Evolutionary conservation across 2,329 filamentous ascomycete genomes (phyloP).

Genomic region (Ustulina deusta): DNA sequence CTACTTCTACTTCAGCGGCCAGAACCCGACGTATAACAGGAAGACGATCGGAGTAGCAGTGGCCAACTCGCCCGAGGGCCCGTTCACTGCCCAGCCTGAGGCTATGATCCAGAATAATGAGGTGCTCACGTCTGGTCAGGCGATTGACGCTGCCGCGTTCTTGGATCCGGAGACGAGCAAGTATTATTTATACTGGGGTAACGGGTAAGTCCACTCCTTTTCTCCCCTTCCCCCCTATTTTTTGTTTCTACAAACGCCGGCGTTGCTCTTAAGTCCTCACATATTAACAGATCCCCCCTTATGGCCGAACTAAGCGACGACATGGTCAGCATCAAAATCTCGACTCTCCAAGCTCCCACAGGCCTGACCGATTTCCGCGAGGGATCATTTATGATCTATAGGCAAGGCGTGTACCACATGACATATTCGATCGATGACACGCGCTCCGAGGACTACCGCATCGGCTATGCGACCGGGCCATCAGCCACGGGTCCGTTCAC

Average conservation of each 20-base stretch:
- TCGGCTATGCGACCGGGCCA: constrained; percentile 59
- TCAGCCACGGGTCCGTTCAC: constrained; percentile 58
- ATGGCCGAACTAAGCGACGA: constrained; percentile 59
- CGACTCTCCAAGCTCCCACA: constrained; percentile 50
- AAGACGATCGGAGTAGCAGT: constrained; percentile 73
- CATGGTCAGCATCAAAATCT: constrained; percentile 58
- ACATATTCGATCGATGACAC: constrained; percentile 64
- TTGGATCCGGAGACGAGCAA: constrained; percentile 68
- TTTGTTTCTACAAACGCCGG: background rate
- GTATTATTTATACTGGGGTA: constrained; percentile 74
- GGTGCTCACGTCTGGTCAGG: constrained; percentile 52
- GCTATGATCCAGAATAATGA: constrained; percentile 68
- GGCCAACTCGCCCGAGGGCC: constrained; percentile 67
- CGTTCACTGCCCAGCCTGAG: constrained; percentile 66
- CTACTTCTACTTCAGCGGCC: constrained; percentile 71
- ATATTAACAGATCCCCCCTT: constrained; percentile 48
- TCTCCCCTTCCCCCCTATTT: background rate
- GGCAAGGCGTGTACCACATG: constrained; percentile 59
- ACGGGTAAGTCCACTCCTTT: constrained; percentile 45
- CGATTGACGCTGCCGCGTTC: constrained; percentile 73
- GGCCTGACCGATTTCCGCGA: constrained; percentile 60
- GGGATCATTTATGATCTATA: constrained; percentile 58
- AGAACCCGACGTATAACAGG: constrained; percentile 65
- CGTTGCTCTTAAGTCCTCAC: background rate
- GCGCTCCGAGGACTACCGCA: constrained; percentile 58